These are phyloP conservation scores for Xerocomellus chrysenteron DNA, from an alignment of 768 basidiomycete species.

Conservation along the genomic window DNA sequence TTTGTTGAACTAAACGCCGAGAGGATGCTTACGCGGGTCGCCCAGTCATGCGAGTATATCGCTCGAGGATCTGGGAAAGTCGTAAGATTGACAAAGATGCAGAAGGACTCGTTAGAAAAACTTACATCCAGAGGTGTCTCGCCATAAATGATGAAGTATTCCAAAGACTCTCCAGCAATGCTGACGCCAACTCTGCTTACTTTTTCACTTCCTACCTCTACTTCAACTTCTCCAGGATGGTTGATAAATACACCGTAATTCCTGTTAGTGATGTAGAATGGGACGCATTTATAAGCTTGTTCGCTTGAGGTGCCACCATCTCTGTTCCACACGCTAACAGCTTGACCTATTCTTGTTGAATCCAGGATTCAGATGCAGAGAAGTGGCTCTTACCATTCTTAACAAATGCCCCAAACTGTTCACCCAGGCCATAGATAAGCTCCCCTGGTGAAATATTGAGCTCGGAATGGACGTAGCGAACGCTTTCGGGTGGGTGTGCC, in stretches of 20 bases:
- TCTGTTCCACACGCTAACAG: slow-evolving; percentile 67
- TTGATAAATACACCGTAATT: slow-evolving; percentile 79
- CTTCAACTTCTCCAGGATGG: slow-evolving; percentile 72
- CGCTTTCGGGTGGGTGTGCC: slow-evolving; percentile 37
- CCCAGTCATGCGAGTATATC: slow-evolving; percentile 23
- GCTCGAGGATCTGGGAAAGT: slow-evolving; percentile 14
- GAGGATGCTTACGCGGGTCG: slow-evolving; percentile 14
- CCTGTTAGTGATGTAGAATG: slow-evolving; percentile 67
- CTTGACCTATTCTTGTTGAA: slow-evolving; percentile 42
- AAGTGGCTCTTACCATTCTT: slow-evolving; percentile 61
- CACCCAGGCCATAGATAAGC: slow-evolving; percentile 71
- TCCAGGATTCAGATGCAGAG: slow-evolving; percentile 17
- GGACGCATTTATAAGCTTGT: slow-evolving; percentile 66
- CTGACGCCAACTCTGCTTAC: slow-evolving; percentile 63
- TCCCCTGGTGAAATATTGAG: slow-evolving; percentile 68
- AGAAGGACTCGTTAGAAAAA: neutral
- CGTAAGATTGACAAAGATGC: neutral
- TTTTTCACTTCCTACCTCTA: slow-evolving; percentile 69
- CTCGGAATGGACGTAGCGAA: slow-evolving; percentile 54
- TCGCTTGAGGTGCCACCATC: slow-evolving; percentile 74
- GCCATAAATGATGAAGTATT: slow-evolving; percentile 73
- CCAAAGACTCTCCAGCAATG: slow-evolving; percentile 59
- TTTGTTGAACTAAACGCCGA: neutral
- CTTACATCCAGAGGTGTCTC: slow-evolving; percentile 56
- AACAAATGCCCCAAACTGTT: slow-evolving; percentile 71